These are phyloP conservation scores for Didymella pomorum DNA, from an alignment of 2,329 filamentous ascomycete species.

Conservation along the genomic window DNA sequence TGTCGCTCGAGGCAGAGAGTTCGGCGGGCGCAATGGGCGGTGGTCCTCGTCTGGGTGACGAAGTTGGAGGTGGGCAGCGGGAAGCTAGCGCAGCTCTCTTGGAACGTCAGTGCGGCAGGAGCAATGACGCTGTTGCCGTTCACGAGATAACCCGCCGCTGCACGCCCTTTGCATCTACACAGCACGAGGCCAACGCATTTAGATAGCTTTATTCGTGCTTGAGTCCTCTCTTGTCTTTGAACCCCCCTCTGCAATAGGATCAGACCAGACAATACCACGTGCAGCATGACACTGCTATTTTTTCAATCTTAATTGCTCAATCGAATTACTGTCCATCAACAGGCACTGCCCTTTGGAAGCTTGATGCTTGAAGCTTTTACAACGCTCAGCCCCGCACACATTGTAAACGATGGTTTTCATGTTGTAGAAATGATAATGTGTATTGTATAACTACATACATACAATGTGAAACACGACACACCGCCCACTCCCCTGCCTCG, in stretches of 20 bases:
- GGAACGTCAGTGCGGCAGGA: slow-evolving; percentile 11
- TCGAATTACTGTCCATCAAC: too few species aligned
- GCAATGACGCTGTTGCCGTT: slow-evolving; percentile 19
- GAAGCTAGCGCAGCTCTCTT: slow-evolving; percentile 23
- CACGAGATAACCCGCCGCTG: not conserved
- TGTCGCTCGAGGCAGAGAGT: slow-evolving; percentile 30
- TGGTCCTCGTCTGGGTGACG: slow-evolving; percentile 30
- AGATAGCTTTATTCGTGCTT: not conserved
- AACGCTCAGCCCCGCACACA: not conserved
- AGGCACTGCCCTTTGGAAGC: too few species aligned
- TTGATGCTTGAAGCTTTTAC: not conserved
- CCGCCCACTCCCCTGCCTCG: not conserved
- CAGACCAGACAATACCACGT: too few species aligned
- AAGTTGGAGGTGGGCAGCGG: slow-evolving; percentile 37
- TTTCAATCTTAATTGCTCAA: too few species aligned
- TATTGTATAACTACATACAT: not conserved
- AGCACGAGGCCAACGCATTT: not conserved
- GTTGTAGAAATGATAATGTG: not conserved
- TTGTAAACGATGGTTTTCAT: not conserved
- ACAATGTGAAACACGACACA: not conserved
- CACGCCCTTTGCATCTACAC: not conserved
- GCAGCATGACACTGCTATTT: too few species aligned
- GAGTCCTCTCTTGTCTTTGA: not conserved
- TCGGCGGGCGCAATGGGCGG: slow-evolving; percentile 26
- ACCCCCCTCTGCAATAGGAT: not conserved